Conservation (phyloP, 2,329 filamentous ascomycete genomes). For the Colletotrichum sojae region DNA sequence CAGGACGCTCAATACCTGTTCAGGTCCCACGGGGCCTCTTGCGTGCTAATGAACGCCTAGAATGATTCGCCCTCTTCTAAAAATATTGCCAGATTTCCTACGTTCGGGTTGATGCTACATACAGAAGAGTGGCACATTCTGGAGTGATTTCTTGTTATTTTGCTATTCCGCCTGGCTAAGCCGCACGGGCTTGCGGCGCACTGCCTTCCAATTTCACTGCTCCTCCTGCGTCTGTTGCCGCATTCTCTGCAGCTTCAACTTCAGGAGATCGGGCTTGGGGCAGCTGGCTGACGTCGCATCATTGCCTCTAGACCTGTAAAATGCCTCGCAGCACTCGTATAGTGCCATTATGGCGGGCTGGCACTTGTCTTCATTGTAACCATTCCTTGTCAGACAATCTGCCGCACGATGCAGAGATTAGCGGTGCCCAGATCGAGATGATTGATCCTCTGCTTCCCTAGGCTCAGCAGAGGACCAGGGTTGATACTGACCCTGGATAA, state of each 20-base stretch:
- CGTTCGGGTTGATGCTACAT: slow-evolving; percentile 62
- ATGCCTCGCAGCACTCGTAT: slow-evolving; percentile 93
- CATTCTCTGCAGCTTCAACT: slow-evolving; percentile 87
- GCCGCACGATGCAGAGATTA: slow-evolving; percentile 3
- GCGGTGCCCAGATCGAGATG: not conserved
- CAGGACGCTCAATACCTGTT: slow-evolving; percentile 92
- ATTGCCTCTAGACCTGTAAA: slow-evolving; percentile 86
- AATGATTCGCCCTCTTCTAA: slow-evolving; percentile 80
- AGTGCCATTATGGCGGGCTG: slow-evolving; percentile 83
- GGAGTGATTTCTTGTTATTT: not conserved
- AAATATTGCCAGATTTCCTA: slow-evolving; percentile 75
- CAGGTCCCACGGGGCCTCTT: slow-evolving; percentile 86
- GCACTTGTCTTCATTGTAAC: slow-evolving; percentile 89
- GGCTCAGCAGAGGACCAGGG: no score
- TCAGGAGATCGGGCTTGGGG: slow-evolving; percentile 84
- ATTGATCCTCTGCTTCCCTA: not conserved
- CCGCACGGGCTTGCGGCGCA: not conserved
- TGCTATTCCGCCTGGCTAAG: not conserved
- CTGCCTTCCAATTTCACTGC: no score
- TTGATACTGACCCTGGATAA: slow-evolving; percentile 81
- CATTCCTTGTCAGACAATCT: slow-evolving; percentile 89
- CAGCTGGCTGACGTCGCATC: slow-evolving; percentile 84
- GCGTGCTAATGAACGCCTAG: slow-evolving; percentile 99
- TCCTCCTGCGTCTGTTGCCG: slow-evolving; percentile 54
- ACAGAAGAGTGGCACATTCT: slow-evolving; percentile 63